Base-by-base conservation (phyloP, 768 basidiomycete genomes). In the Paxillus ammoniavirescens region DNA sequence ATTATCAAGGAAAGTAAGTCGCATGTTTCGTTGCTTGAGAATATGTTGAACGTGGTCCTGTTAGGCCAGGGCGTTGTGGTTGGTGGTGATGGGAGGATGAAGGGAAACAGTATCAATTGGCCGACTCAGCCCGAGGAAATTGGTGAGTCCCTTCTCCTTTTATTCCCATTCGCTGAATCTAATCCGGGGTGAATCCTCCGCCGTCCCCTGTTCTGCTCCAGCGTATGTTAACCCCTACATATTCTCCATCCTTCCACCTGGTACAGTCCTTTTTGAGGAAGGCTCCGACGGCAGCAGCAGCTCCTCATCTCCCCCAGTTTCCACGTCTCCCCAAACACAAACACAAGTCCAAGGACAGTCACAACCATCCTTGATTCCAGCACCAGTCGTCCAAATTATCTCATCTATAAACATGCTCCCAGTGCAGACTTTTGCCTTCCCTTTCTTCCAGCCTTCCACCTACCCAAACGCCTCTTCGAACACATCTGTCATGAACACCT, bases 81-180 rank as follows among this genome's bases (percentile, higher is more conserved):
- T 53, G 83, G 82, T 10, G 55, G 72, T 6, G 82, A 87, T 56
- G 86, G 81, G 0, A 84, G 79, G 58, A 77, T 81, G 0, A 74
- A 81, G 36, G 59, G 72, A 2, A 61, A 70, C 8, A 73, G 74
- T 15, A 79, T 95, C 14, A 81, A 82, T 55, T 94, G 91, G 88
- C 82, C 86, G 2, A 78, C 81, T n/a, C 78, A 86, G 44, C 91
- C 91, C 21, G 92, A 95, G 62, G 93, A 96, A 56, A 77, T 87
- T 26, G 77, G 91, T 87, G 58, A 61, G 72, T 50, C 30, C 5
- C 15, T 30, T 31, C 15, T 10, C 30, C 44, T 31, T 31, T n/a
- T 40, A 7, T 31, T 21, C 8, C 45, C 35, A 26, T 6, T 49
- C 7, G 3, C n/a, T 18, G 18, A 8, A 3, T 28, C 17, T n/a